A percentile compares a stretch with the other conserved stretches of the same genome.
Evolutionary conservation across 306 rosid genomes (phyloP).

Genomic region (Nissolia schottii): DNA sequence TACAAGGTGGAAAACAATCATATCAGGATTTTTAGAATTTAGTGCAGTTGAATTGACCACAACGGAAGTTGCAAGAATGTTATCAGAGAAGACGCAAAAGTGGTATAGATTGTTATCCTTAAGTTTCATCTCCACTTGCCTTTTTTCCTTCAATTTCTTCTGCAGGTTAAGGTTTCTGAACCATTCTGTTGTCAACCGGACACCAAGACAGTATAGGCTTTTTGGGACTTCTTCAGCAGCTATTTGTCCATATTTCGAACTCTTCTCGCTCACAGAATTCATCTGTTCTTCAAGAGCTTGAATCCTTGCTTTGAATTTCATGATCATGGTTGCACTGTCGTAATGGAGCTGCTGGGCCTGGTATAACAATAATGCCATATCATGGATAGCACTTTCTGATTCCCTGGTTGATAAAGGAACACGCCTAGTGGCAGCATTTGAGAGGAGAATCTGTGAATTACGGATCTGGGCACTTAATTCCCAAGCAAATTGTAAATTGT

Average conservation of each 20-base stretch:
- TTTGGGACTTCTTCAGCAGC: constrained; percentile 95
- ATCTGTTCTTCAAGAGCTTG: constrained; percentile 80
- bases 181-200: constrained; percentile 77
- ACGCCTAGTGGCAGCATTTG: constrained; percentile 78
- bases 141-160: constrained; percentile 52
- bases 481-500: constrained; percentile 93
- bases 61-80: constrained; percentile 83
- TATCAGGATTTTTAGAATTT: constrained; percentile 58
- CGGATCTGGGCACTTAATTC: constrained; percentile 91
- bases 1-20: constrained; percentile 76
- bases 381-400: constrained; percentile 62
- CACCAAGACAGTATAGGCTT: constrained; percentile 83
- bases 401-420: constrained; percentile 57
- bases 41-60: constrained; percentile 82
- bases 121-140: constrained; percentile 57
- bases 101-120: constrained; percentile 65
- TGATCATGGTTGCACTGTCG: constrained; percentile 86
- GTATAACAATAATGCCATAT: constrained; percentile 71
- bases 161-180: constrained; percentile 48
- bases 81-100: constrained; percentile 83
- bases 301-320: constrained; percentile 82
- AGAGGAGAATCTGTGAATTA: constrained; percentile 72
- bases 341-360: constrained; percentile 91
- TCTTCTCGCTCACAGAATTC: constrained; percentile 72
- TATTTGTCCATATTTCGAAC: constrained; percentile 84